Conservation (phyloP, 495 filamentous ascomycete species). For the Aspergillus indologenus region DNA sequence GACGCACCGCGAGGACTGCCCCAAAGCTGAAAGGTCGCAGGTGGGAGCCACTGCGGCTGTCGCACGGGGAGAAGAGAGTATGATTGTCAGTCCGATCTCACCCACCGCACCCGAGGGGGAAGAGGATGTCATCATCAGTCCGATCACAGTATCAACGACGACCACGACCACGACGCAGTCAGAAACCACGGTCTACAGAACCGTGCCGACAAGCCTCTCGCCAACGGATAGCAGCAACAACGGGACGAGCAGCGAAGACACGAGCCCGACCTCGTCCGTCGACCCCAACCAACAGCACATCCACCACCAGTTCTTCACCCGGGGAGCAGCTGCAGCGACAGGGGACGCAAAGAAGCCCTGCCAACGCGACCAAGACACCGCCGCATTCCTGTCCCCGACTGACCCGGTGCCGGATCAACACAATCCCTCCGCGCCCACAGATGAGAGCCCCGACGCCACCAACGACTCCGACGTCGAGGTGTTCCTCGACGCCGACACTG, state of each 20-base stretch:
- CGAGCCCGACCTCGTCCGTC: neutral
- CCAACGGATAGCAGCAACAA: neutral
- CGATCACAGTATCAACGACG: neutral
- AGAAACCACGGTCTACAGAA: neutral
- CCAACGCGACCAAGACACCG: slow-evolving; percentile 12
- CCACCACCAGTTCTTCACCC: neutral
- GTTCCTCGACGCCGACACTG: slow-evolving; percentile 20
- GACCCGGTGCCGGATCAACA: neutral
- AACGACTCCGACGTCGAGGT: slow-evolving; percentile 17
- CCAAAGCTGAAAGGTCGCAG: neutral
- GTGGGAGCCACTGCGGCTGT: neutral
- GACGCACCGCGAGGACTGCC: neutral
- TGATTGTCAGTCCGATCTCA: neutral
- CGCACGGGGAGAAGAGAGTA: neutral
- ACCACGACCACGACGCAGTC: neutral
- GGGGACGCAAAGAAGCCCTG: neutral
- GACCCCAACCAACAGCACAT: slow-evolving; percentile 5
- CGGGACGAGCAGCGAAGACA: neutral
- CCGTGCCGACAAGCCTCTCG: neutral
- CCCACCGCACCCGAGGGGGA: neutral
- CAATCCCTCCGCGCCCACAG: neutral
- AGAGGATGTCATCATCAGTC: neutral
- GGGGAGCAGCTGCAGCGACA: slow-evolving; percentile 2
- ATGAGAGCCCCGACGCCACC: neutral
- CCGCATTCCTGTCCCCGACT: slow-evolving; percentile 11